These are phyloP conservation scores for Aspergillus sparsus DNA, from an alignment of 495 filamentous ascomycete species.

Conservation along the genomic window DNA sequence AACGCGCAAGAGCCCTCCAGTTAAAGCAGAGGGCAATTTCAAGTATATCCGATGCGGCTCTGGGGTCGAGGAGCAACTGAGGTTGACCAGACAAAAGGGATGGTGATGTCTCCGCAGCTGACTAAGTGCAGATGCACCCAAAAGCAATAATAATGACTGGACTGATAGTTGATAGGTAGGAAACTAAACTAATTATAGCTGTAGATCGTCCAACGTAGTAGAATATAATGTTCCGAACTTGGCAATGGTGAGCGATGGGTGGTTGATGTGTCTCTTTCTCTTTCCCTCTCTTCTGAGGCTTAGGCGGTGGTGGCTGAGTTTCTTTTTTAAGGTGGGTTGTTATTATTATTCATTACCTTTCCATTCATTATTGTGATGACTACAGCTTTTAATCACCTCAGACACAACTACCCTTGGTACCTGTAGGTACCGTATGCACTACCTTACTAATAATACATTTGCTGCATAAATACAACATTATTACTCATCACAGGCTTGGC, in stretches of 20 bases:
- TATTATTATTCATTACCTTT: too few species aligned
- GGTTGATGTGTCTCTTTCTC: not conserved
- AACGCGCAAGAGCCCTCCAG: constrained; percentile 36
- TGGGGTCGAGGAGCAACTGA: constrained; percentile 14
- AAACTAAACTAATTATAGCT: too few species aligned
- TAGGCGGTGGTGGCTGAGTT: constrained; percentile 16
- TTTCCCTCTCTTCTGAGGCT: not conserved
- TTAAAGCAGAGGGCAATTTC: constrained; percentile 34
- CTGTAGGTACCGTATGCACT: too few species aligned
- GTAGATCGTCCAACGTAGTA: too few species aligned
- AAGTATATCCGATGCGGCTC: constrained; percentile 11
- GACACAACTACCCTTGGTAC: too few species aligned
- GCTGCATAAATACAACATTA: not conserved
- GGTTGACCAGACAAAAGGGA: constrained; percentile 19
- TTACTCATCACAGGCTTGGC: not conserved
- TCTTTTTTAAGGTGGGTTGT: not conserved
- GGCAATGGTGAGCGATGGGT: not conserved
- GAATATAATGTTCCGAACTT: not conserved
- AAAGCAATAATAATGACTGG: constrained; percentile 7
- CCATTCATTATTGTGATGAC: too few species aligned
- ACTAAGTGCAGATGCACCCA: constrained; percentile 16
- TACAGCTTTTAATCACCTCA: too few species aligned
- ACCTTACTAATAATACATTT: not conserved
- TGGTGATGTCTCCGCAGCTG: constrained; percentile 25
- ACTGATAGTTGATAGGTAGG: not conserved